Conservation (phyloP, 1,284 basidiomycete genomes). For the Amylostereum areolatum region DNA sequence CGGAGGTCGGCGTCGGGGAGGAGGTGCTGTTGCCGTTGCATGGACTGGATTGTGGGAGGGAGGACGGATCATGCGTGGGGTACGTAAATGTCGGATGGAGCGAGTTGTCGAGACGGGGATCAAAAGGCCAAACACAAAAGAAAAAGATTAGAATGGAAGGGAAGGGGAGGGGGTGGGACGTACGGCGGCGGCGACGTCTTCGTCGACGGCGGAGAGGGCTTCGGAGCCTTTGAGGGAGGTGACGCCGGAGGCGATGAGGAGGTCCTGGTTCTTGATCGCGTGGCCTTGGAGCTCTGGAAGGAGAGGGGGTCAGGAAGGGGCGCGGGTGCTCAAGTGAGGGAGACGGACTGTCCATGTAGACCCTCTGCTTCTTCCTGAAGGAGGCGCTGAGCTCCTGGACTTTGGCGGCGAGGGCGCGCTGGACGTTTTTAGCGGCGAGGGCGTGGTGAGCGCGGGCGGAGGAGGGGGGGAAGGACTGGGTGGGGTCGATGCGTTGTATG, state of each 20-base stretch:
- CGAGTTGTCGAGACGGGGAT: no score
- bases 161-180: slow-evolving; percentile 31
- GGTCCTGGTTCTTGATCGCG: slow-evolving; percentile 90
- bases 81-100: no score
- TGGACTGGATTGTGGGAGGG: neutral
- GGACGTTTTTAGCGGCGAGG: slow-evolving; percentile 90
- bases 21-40: slow-evolving; percentile 28
- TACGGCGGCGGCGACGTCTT: slow-evolving; percentile 75
- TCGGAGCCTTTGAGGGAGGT: slow-evolving; percentile 79
- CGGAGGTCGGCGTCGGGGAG: slow-evolving; percentile 43
- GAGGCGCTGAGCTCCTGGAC: slow-evolving; percentile 88
- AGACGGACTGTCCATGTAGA: slow-evolving; percentile 93
- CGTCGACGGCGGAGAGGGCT: slow-evolving; percentile 75
- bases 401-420: slow-evolving; percentile 90
- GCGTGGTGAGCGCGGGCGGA: slow-evolving; percentile 48
- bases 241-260: slow-evolving; percentile 80
- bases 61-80: slow-evolving; percentile 8
- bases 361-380: slow-evolving; percentile 97
- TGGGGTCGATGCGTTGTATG: slow-evolving; percentile 66
- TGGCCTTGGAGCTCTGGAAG: slow-evolving; percentile 82
- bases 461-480: slow-evolving; percentile 39
- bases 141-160: slow-evolving; percentile 11
- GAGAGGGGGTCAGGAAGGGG: slow-evolving; percentile 8
- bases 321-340: no score
- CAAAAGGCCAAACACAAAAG: no score